Base-by-base conservation (phyloP, 2,329 filamentous ascomycete genomes). In the Fusarium brachygibbosum region DNA sequence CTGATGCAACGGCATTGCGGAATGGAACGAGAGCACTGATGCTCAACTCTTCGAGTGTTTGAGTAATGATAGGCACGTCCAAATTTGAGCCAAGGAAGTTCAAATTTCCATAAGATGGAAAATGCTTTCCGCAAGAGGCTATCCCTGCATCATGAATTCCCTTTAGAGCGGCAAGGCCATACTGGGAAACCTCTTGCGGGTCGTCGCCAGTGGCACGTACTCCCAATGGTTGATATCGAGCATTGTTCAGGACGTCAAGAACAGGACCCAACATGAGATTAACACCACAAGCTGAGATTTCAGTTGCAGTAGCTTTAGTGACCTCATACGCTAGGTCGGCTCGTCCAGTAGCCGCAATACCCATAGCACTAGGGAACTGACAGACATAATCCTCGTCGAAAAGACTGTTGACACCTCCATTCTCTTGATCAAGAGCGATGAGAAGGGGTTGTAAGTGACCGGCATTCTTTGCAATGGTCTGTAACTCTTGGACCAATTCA, bases 351-450 rank as follows among this genome's bases (percentile, higher is more conserved):
- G 96, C 96, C n/a, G 95, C 94, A 64, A 98, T 87, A 14, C 94
- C 95, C 95, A 99, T 98, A 67, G 95, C 93, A 76, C 94, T 97
- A 11, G 96, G 96, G 73, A 97, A 99, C 78, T 98, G 96, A 70
- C 93, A 94, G 72, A 98, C 95, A 77, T 94, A 96, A 75, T 96
- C 93, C 73, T 97, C 94, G 78, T 98, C 95, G 76, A 97, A 98
- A 4, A 98, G 86, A 80, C 93, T 97, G 82, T 98, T 98, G 78
- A 98, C 95, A 5, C 95, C 94, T 69, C 96, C 96, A 88, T 99
- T 98, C 79, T 99, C 96, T 78, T 99, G 96, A 77, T 98, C 96
- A 37, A 98, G 84, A 38, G 92, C 94, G 73, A 99, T 98, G 56
- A 97, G 85, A 19, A 99, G 83, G 3, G 96, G 96, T 4, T 95